Evolutionary conservation across 768 basidiomycete species (phyloP), one percentile per base, ranked within the genome.

Genomic region (Leccinum imitatum): DNA sequence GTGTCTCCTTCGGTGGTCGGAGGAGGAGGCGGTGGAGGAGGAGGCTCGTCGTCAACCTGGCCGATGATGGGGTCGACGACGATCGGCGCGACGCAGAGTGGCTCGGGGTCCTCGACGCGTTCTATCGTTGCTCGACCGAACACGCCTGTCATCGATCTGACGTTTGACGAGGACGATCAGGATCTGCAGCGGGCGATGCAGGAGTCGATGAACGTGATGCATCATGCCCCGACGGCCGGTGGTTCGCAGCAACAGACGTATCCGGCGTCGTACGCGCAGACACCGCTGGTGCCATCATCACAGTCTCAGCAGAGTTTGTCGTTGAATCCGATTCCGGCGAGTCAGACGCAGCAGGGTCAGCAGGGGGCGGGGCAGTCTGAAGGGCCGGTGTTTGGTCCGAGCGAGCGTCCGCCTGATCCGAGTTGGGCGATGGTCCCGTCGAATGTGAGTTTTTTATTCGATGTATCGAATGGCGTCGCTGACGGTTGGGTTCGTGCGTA

Each of bases 351-450:
- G 13, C 64, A 46, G 44, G 14, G 15, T 0, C 63, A 33, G 13
- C 64, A 46, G 44, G 14, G 15, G 8, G 19, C 57, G 17, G 19
- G 7, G 4, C 75, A 76, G 35, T 65, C 76, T 53, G 70, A 70
- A 27, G 73, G 69, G 7, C 71, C 80, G 1, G 75, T 77, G 46
- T 85, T 89, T 71, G 79, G 83, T 0, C 85, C 87, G 15, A 86
- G 81, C 60, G 76, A 84, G 41, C 79, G 88, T 46, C 80, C 85
- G 4, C 79, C 88, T 2, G 79, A 89, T 68, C 82, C 86, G 1
- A 80, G 79, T 57, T 90, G 88, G 89, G 85, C 86, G 53, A 71
- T 90, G 69, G 87, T 89, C 8, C 83, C 84, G 19, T 84, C 87
- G 6, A 84, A 87, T 69, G 89, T 89, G 75, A 67, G 70, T 21